Percentiles rank a stretch among this genome's conserved stretches.
Conservation (phyloP, 306 rosid species). For the Ochetophila trinervis region DNA sequence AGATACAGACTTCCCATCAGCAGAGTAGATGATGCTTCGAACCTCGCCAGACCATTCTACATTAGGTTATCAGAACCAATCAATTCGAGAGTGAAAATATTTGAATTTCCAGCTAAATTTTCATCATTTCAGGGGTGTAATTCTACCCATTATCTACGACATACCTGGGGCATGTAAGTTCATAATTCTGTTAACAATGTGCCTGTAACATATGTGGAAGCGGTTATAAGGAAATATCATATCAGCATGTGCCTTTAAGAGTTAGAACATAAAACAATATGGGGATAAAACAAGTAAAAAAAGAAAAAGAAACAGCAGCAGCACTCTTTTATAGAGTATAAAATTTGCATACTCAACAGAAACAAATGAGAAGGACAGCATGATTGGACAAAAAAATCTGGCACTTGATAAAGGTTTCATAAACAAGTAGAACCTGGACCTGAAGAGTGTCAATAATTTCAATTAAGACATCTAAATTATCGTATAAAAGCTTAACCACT, state of each 20-base stretch:
- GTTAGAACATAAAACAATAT: no score
- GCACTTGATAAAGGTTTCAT: no score
- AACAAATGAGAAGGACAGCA: background rate
- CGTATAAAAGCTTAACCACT: no score
- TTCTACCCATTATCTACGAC: slow-evolving; percentile 29
- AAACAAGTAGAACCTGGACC: background rate
- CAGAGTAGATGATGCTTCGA: slow-evolving; percentile 54
- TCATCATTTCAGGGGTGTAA: no score
- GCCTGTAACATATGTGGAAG: slow-evolving; percentile 39
- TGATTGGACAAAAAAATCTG: background rate
- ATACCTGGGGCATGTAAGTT: slow-evolving; percentile 79
- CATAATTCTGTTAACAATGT: slow-evolving; percentile 64
- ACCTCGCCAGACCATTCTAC: slow-evolving; percentile 92
- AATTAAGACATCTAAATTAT: no score
- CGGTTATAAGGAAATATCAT: background rate
- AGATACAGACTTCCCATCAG: slow-evolving; percentile 68
- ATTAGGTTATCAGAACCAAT: background rate
- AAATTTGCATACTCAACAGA: background rate
- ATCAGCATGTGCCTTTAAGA: background rate
- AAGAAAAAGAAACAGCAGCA: background rate
- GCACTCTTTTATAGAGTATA: background rate
- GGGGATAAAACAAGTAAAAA: no score
- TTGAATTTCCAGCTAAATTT: background rate
- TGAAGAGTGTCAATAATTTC: no score
- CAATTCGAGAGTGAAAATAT: background rate